Percentiles rank a stretch among this genome's conserved stretches.
Conservation (phyloP, 148 eudicot species). For the Chenopodium formosanum region DNA sequence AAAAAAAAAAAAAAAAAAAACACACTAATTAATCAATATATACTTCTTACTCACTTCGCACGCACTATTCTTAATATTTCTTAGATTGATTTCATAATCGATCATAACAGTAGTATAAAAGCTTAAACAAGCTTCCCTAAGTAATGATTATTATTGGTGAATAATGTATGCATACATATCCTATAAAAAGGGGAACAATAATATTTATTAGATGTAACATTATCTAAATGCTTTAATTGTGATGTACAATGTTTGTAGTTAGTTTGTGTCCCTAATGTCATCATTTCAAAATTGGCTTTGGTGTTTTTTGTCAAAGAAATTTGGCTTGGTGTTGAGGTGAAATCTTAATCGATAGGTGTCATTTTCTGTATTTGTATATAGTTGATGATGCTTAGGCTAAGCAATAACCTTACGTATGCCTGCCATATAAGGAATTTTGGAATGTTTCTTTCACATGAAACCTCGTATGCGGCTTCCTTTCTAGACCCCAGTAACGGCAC, state of each 20-base stretch:
- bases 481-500: too few species aligned
- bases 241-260: not conserved
- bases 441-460: constrained; percentile 14
- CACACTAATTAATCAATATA: too few species aligned
- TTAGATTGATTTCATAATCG: too few species aligned
- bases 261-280: not conserved
- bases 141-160: not conserved
- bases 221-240: not conserved
- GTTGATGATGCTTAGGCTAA: not conserved
- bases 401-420: not conserved
- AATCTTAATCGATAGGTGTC: not conserved
- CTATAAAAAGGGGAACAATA: not conserved
- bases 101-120: too few species aligned
- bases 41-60: too few species aligned
- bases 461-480: constrained; percentile 15
- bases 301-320: not conserved
- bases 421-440: not conserved
- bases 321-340: not conserved
- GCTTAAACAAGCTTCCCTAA: too few species aligned
- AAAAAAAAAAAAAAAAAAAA: too few species aligned
- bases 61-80: too few species aligned
- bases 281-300: not conserved
- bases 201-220: not conserved
- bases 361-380: not conserved
- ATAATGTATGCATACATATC: not conserved